Conservation (phyloP, 345 rosid species). For the Eucalyptus sp. region DNA sequence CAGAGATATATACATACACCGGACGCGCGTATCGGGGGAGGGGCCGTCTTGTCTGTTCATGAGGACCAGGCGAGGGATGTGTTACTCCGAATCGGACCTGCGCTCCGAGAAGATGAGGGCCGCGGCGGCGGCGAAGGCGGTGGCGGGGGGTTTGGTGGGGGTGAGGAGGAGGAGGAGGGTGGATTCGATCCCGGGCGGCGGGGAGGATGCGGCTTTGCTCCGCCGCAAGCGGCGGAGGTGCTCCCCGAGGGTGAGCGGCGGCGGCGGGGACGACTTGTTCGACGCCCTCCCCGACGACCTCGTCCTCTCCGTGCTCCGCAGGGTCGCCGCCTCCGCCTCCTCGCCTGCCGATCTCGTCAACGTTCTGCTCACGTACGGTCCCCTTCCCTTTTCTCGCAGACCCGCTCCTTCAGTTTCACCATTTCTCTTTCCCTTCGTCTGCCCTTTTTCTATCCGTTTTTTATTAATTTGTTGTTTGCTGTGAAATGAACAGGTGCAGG, state of each 20-base stretch:
- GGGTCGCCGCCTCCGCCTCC: conserved; percentile 1
- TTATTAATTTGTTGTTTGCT: background rate
- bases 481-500: conserved; percentile 8
- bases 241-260: background rate
- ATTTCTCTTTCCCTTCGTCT: background rate
- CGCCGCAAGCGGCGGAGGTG: background rate
- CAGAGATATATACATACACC: background rate
- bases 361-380: conserved; percentile 8
- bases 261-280: background rate
- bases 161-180: background rate
- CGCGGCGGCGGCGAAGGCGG: background rate
- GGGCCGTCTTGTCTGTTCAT: background rate
- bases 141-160: background rate
- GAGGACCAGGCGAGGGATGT: conserved; percentile 6
- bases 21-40: background rate
- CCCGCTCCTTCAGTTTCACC: background rate
- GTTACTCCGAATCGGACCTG: background rate
- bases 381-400: background rate
- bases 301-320: conserved; percentile 4
- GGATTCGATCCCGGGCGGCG: background rate
- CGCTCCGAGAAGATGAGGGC: background rate
- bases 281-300: conserved; percentile 13
- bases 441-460: background rate
- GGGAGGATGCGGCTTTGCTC: background rate
- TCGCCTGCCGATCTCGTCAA: conserved; percentile 9